Evolutionary conservation across 805 yeast genomes (phyloP).

Genomic region (Schwanniomyces pseudopolymorphus): DNA sequence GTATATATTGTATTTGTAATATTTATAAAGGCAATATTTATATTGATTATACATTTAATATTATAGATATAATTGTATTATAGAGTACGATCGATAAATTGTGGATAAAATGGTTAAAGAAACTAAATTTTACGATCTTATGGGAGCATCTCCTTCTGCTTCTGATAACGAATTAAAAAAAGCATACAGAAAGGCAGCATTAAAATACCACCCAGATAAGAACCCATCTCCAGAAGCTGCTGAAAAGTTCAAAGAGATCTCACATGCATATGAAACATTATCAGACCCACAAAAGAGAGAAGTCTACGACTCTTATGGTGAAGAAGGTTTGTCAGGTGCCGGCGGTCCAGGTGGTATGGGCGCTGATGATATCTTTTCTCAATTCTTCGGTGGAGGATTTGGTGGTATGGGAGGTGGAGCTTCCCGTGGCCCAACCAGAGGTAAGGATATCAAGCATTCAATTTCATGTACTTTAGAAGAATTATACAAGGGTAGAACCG

Average conservation of each 20-base stretch:
- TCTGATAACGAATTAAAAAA: conserved; percentile 72
- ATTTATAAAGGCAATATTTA: not conserved
- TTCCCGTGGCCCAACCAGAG: conserved; percentile 82
- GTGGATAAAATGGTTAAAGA: conserved; percentile 68
- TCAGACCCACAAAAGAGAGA: conserved; percentile 88
- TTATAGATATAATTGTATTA: conserved; percentile 1
- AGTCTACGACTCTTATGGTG: conserved; percentile 85
- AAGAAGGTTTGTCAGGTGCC: conserved; percentile 79
- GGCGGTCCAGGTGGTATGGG: conserved; percentile 66
- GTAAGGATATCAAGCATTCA: conserved; percentile 89
- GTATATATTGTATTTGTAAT: conserved; percentile 1
- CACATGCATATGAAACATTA: conserved; percentile 85
- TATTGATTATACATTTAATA: not conserved
- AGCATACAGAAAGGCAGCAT: conserved; percentile 79
- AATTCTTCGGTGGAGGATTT: conserved; percentile 73
- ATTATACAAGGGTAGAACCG: conserved; percentile 87
- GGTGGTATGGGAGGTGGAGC: conserved; percentile 59
- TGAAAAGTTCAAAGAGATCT: conserved; percentile 89
- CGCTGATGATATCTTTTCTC: conserved; percentile 74
- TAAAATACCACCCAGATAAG: conserved; percentile 83
- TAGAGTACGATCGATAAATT: conserved; percentile 1
- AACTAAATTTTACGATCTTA: conserved; percentile 69
- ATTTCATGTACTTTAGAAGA: conserved; percentile 87
- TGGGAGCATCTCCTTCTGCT: conserved; percentile 72
- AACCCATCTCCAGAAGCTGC: conserved; percentile 87